phyloP scores from a whole-genome alignment of 768 basidiomycete species.

The Lentinula raphanica region DNA sequence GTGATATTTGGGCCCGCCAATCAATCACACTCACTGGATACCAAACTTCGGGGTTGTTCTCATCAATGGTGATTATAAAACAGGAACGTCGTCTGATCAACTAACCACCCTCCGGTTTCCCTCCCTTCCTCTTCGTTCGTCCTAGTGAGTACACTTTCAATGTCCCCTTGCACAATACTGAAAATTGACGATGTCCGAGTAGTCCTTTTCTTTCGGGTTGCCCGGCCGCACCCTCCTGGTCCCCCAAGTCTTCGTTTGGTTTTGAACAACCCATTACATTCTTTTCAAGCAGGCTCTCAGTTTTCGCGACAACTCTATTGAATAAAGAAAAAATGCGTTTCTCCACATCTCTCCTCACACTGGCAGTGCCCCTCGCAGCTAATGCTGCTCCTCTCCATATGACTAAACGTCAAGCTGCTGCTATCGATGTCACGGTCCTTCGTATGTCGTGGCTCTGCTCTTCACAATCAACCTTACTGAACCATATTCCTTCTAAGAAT shows the following conservation, averaged over 20 bases:
- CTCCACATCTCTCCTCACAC: constrained; percentile 35
- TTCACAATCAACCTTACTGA: background rate
- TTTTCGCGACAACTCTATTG: constrained; percentile 26
- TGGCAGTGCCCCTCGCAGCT: constrained; percentile 38
- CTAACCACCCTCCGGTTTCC: background rate
- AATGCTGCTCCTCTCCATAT: constrained; percentile 40
- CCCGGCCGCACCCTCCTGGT: constrained; percentile 66
- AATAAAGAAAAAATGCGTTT: constrained; percentile 44
- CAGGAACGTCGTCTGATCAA: background rate
- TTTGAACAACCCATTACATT: constrained; percentile 30
- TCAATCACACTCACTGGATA: background rate
- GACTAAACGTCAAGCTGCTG: constrained; percentile 32
- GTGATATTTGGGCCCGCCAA: too few species aligned
- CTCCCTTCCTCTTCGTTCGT: constrained; percentile 4
- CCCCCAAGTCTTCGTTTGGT: constrained; percentile 31
- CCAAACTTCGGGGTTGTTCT: background rate
- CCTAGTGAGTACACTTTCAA: background rate
- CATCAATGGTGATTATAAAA: background rate
- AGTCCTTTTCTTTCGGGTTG: constrained; percentile 56
- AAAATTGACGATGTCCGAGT: constrained; percentile 9
- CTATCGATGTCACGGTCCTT: constrained; percentile 49
- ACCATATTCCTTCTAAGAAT: constrained; percentile 42
- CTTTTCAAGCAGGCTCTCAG: constrained; percentile 40
- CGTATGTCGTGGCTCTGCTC: constrained; percentile 42
- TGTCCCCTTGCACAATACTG: background rate